Base-by-base conservation (phyloP, 768 basidiomycete species). In the Phylloporus sp. region DNA sequence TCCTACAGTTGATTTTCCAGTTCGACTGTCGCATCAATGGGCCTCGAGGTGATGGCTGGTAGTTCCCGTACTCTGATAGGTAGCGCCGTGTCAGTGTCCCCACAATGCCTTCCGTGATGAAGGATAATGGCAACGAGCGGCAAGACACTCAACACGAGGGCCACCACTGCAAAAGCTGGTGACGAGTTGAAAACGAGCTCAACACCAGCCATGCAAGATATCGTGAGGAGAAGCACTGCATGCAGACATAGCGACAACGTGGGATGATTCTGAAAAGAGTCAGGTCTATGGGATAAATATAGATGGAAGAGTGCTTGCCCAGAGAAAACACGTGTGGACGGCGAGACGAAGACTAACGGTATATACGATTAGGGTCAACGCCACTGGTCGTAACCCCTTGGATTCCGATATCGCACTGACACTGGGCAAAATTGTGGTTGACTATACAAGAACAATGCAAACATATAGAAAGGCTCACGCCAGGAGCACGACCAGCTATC, bases 331-430 rank as follows among this genome's bases (percentile, higher is more conserved):
- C 12, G 45, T n/a, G 24, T 54, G 46, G 35, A 45, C 29, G 9
- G 54, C 51, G 23, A 61, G 38, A 20, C 53, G 50, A 27, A 66
- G 58, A 24, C 46, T 65, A 39, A 59, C 51, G 9, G 63, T 66
- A 34, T 63, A 65, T 3, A 63, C 41, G 12, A 67, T 46, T 9
- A 66, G 54, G 1, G 54, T 42, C 9, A 67, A 47, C 0, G 53
- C 51, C 6, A 47, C 45, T 4, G 46, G 50, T 6, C 16, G 39
- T 22, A 63, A 43, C 5, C 12, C n/a, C 7, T 32, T 48, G 12
- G 57, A 52, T 13, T 49, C 53, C 1, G 59, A 55, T 13, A 58
- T n/a, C 0, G 55, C 28, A 18, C 53, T 50, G 41, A 58, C 23
- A 26, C 61, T 63, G 40, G 22, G 9, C 20, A 23, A 39, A 10